Percentiles rank a stretch among this genome's conserved stretches.
Evolutionary conservation across 2,329 filamentous ascomycete species (phyloP).

Genomic region (Fusarium sp.): DNA sequence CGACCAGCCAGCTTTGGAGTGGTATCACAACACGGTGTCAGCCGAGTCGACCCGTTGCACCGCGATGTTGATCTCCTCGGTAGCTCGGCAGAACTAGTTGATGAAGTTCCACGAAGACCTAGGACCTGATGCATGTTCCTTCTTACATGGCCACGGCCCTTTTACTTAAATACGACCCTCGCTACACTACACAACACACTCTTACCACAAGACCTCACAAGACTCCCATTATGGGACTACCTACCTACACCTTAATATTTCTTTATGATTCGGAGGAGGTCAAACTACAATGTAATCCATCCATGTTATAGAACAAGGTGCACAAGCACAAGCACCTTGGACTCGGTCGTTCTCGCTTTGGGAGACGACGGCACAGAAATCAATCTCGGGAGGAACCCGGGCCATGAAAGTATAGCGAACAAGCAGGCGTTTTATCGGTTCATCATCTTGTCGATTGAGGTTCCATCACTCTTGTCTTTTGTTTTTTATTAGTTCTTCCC

Average conservation of each 20-base stretch:
- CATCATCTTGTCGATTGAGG: not conserved
- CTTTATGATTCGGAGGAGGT: slow-evolving; percentile 18
- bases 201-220: slow-evolving; percentile 1
- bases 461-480: slow-evolving; percentile 9
- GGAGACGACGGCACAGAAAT: slow-evolving; percentile 13
- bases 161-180: not conserved
- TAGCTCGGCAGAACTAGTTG: slow-evolving; percentile 67
- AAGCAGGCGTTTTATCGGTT: slow-evolving; percentile 33
- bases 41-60: slow-evolving; percentile 61
- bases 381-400: slow-evolving; percentile 15
- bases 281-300: slow-evolving; percentile 28
- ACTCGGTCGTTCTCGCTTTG: slow-evolving; percentile 20
- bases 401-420: slow-evolving; percentile 25
- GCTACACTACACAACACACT: not conserved
- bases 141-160: not conserved
- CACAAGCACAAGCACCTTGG: slow-evolving; percentile 19
- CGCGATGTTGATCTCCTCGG: slow-evolving; percentile 60
- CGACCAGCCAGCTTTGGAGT: slow-evolving; percentile 65
- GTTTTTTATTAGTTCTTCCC: not conserved
- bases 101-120: slow-evolving; percentile 47
- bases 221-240: slow-evolving; percentile 1
- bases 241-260: slow-evolving; percentile 25
- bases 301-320: slow-evolving; percentile 40
- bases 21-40: slow-evolving; percentile 68
- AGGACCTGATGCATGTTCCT: slow-evolving; percentile 29